These are phyloP conservation scores for Termitomyces sp. DNA, from an alignment of 768 basidiomycete genomes.

Conservation along the genomic window DNA sequence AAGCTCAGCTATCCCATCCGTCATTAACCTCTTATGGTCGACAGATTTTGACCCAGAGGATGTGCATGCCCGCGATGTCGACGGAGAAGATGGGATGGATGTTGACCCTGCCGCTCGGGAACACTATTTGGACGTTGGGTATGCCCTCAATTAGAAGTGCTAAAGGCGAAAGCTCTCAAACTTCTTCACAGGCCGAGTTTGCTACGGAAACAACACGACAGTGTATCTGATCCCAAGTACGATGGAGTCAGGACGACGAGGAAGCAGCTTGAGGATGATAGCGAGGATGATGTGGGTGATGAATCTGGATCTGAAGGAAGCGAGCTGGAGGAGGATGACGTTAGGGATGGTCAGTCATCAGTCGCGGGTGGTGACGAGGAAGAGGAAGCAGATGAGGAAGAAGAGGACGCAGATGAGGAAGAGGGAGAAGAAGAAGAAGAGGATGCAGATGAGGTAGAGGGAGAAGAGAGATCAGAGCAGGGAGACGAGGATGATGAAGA, in stretches of 20 bases:
- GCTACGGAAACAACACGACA: conserved; percentile 62
- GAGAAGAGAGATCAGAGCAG: neutral
- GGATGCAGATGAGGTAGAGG: neutral
- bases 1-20: conserved; percentile 19
- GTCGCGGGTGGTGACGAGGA: conserved; percentile 17
- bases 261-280: conserved; percentile 46
- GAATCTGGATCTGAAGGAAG: conserved; percentile 45
- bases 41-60: conserved; percentile 79
- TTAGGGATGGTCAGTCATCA: conserved; percentile 5
- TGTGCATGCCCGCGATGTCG: conserved; percentile 47
- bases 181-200: conserved; percentile 54
- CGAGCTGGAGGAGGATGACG: conserved; percentile 27
- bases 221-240: conserved; percentile 77
- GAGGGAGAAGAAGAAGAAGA: neutral
- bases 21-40: conserved; percentile 7
- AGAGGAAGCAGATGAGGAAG: neutral
- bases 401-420: conserved; percentile 9
- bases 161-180: neutral
- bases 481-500: conserved; percentile 3
- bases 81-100: conserved; percentile 37
- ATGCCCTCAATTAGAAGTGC: conserved; percentile 21
- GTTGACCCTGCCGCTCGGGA: conserved; percentile 45
- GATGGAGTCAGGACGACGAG: conserved; percentile 64
- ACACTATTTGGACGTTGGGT: conserved; percentile 90
- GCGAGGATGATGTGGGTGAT: conserved; percentile 52